A percentile compares a stretch with the other conserved stretches of the same genome.
phyloP scores from a whole-genome alignment of 345 rosid genomes.

The Lumnitzera racemosa region DNA sequence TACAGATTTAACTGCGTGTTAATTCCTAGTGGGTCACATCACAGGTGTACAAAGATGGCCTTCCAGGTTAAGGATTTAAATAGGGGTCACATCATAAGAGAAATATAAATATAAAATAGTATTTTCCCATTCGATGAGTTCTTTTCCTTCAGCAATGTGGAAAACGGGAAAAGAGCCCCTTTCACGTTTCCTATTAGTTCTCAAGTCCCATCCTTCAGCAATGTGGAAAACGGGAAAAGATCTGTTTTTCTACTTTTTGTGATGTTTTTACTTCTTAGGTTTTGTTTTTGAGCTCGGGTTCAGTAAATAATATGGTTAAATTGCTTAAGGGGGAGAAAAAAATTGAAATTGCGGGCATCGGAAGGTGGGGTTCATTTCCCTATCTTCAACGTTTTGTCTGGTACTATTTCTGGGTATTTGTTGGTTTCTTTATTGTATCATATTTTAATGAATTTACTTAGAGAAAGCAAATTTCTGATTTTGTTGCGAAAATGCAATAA shows the following conservation, averaged over 20 bases:
- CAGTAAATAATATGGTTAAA: too few relatives aligned
- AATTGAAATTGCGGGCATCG: not conserved
- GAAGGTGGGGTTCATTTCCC: conserved; percentile 7
- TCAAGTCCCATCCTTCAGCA: conserved; percentile 6
- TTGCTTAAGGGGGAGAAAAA: too few relatives aligned
- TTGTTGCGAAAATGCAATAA: too few relatives aligned
- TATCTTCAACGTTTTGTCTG: conserved; percentile 6
- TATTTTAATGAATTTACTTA: too few relatives aligned
- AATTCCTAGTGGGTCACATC: conserved; percentile 95
- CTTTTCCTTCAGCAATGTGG: not conserved
- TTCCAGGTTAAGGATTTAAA: conserved; percentile 45
- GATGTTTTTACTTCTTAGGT: too few relatives aligned
- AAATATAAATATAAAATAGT: conserved; percentile 3
- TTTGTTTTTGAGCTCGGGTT: too few relatives aligned
- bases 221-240: too few relatives aligned
- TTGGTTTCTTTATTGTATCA: too few relatives aligned
- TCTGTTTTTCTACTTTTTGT: too few relatives aligned
- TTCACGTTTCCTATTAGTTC: conserved; percentile 7
- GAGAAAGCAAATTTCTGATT: too few relatives aligned
- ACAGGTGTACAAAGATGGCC: conserved; percentile 52
- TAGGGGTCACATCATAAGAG: conserved; percentile 41
- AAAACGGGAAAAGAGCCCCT: not conserved
- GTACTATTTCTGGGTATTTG: conserved; percentile 7
- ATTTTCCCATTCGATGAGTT: conserved; percentile 1
- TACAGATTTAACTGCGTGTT: conserved; percentile 71